Conservation (phyloP, 179 eudicot species). For the Silene noctiflora region DNA sequence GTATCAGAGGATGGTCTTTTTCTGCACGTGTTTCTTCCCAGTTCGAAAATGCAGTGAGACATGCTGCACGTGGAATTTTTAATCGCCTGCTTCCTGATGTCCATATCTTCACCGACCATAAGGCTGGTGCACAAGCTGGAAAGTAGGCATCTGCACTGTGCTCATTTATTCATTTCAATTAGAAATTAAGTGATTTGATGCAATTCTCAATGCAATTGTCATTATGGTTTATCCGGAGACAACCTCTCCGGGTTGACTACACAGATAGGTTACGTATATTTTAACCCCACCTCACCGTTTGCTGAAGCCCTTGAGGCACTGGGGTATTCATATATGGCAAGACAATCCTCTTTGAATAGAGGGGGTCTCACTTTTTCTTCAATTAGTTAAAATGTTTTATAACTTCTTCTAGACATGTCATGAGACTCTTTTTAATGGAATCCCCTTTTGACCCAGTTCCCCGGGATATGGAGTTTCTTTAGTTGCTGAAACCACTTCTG, state of each 20-base stretch:
- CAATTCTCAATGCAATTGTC: too few relatives aligned
- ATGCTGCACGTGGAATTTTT: constrained; percentile 83
- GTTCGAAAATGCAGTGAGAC: constrained; percentile 70
- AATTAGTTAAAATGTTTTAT: background rate
- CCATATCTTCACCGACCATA: constrained; percentile 76
- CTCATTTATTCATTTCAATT: background rate
- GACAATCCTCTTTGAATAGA: background rate
- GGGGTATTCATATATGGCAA: background rate
- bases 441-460: constrained; percentile 46
- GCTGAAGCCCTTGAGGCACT: too few relatives aligned
- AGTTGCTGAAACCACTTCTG: constrained; percentile 78
- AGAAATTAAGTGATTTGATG: too few relatives aligned
- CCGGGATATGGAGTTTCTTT: constrained; percentile 88
- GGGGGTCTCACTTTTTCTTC: background rate
- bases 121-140: constrained; percentile 73
- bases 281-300: too few relatives aligned
- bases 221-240: too few relatives aligned
- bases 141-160: constrained; percentile 46
- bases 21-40: constrained; percentile 76
- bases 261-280: too few relatives aligned
- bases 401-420: background rate
- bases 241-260: too few relatives aligned
- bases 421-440: background rate
- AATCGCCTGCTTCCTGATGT: constrained; percentile 84
- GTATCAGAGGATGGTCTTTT: constrained; percentile 75